phyloP scores from a whole-genome alignment of 208 protist species.

The Wallacemonas sp. region DNA sequence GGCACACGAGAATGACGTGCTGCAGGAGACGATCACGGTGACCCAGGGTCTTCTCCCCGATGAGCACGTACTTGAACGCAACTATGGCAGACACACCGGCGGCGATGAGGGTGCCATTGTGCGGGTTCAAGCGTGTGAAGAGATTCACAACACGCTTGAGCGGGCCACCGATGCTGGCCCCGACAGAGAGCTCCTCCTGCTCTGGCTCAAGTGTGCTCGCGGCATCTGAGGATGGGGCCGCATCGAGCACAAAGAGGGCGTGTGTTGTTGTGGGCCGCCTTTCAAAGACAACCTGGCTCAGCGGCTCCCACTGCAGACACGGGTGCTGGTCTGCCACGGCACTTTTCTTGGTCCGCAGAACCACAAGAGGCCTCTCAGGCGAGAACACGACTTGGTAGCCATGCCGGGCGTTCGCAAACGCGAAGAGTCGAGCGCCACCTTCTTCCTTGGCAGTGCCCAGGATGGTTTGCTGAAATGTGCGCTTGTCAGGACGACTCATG shows the following conservation, averaged over 20 bases:
- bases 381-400: conserved; percentile 72
- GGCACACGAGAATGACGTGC: conserved; percentile 62
- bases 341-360: conserved; percentile 63
- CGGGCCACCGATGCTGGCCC: conserved; percentile 43
- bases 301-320: conserved; percentile 66
- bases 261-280: conserved; percentile 68
- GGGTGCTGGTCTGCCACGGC: conserved; percentile 50
- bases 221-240: conserved; percentile 21
- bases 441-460: conserved; percentile 61
- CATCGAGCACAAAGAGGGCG: conserved; percentile 74
- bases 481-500: conserved; percentile 80
- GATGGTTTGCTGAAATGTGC: conserved; percentile 50
- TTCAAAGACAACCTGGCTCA: conserved; percentile 61
- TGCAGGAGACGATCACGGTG: conserved; percentile 69
- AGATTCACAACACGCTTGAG: conserved; percentile 67
- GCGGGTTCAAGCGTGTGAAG: conserved; percentile 66
- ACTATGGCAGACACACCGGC: conserved; percentile 58
- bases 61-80: conserved; percentile 70
- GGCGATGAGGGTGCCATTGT: conserved; percentile 71
- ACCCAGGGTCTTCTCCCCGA: conserved; percentile 70
- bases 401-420: conserved; percentile 69
- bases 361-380: conserved; percentile 65
- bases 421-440: conserved; percentile 61
- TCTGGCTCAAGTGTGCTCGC: conserved; percentile 17
- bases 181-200: conserved; percentile 58